These are phyloP conservation scores for Paraphysoderma sedebokerense DNA, from an alignment of 371 early-diverging fungal genomes.

Conservation along the genomic window DNA sequence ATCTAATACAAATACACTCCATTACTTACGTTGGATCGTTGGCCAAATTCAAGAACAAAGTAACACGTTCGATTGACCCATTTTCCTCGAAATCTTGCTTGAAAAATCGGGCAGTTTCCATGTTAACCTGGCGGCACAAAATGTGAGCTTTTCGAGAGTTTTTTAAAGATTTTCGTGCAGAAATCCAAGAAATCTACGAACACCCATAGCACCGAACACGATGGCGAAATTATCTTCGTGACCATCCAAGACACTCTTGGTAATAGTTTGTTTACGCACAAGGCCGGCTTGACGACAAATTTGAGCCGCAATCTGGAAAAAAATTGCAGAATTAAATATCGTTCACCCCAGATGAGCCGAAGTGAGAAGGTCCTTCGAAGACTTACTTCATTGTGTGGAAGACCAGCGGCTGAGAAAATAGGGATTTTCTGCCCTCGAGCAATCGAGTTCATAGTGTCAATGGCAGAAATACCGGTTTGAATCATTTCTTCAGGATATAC, in stretches of 20 bases:
- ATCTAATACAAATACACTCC: neutral
- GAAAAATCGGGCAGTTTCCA: constrained; percentile 99
- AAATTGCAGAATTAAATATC: neutral
- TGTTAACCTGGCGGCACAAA: constrained; percentile 47
- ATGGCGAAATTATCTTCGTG: constrained; percentile 99
- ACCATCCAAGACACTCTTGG: constrained; percentile 92
- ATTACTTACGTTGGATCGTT: constrained; percentile 96
- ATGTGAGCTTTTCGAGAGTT: neutral
- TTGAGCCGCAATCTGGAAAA: constrained; percentile 90
- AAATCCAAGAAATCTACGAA: neutral
- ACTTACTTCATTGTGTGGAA: constrained; percentile 97
- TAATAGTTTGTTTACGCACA: constrained; percentile 63
- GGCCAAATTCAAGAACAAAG: constrained; percentile 98
- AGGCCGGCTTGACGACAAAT: constrained; percentile 99
- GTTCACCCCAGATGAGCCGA: no score
- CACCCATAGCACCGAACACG: constrained; percentile 99
- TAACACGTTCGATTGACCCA: constrained; percentile 97
- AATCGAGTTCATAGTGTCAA: constrained; percentile 99
- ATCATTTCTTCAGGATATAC: constrained; percentile 99
- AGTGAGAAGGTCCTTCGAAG: neutral
- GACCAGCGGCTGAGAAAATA: constrained; percentile 98
- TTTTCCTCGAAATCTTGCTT: constrained; percentile 99
- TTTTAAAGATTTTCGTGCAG: neutral
- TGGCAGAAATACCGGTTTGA: constrained; percentile 99
- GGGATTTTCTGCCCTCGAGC: constrained; percentile 99